A percentile compares a stretch with the other conserved stretches of the same genome.
These are phyloP conservation scores for Trichoderma sp. DNA, from an alignment of 2,329 filamentous ascomycete genomes.

Conservation along the genomic window DNA sequence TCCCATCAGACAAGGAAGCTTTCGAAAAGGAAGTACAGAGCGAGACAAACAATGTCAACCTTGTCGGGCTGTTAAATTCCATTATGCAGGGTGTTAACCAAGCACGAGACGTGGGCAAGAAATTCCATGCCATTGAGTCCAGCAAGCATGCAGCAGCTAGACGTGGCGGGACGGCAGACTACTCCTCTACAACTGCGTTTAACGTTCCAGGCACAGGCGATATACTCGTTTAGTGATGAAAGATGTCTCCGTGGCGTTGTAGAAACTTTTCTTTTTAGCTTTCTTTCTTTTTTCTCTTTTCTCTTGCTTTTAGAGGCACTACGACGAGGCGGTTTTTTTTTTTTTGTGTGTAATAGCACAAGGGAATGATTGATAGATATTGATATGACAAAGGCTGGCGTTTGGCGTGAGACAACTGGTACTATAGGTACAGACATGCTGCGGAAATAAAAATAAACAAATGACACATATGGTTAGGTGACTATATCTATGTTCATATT, in stretches of 20 bases:
- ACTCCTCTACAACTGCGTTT: slow-evolving; percentile 30
- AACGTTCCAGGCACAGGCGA: slow-evolving; percentile 36
- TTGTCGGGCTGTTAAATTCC: slow-evolving; percentile 73
- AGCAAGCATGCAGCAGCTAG: slow-evolving; percentile 32
- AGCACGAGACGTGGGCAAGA: slow-evolving; percentile 73
- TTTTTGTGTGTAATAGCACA: not conserved
- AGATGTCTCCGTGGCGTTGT: not conserved
- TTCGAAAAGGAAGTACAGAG: slow-evolving; percentile 72
- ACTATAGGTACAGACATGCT: not conserved
- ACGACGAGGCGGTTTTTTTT: not conserved
- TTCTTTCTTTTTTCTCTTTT: not conserved
- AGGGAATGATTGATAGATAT: slow-evolving; percentile 10
- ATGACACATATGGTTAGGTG: not conserved
- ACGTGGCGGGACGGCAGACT: slow-evolving; percentile 28
- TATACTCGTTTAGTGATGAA: slow-evolving; percentile 34
- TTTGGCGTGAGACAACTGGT: not conserved
- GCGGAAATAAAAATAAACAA: not conserved
- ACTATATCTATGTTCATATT: not conserved
- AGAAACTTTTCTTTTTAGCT: not conserved
- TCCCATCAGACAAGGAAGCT: slow-evolving; percentile 65
- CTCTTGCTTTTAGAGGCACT: not conserved
- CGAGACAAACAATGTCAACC: slow-evolving; percentile 80
- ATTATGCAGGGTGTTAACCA: slow-evolving; percentile 72
- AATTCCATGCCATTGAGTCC: slow-evolving; percentile 63
- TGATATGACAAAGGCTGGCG: not conserved